A percentile compares a stretch with the other conserved stretches of the same genome.
Conservation (phyloP, 345 rosid genomes). For the Pseudoturritis turrita region DNA sequence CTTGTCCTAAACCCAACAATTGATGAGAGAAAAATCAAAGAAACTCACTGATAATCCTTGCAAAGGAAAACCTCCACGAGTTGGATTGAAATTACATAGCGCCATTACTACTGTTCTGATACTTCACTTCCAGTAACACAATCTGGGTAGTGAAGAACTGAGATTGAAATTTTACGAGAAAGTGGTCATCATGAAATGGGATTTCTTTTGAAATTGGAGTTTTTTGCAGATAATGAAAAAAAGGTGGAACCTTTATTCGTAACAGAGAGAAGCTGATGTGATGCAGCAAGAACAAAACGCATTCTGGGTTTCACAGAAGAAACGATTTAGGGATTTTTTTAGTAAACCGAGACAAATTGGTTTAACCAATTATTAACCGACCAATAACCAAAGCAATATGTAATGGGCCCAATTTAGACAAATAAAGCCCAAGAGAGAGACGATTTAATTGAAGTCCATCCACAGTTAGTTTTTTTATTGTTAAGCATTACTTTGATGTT, state of each 20-base stretch:
- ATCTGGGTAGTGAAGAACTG: background rate
- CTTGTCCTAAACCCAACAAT: background rate
- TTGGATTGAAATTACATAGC: constrained; percentile 15
- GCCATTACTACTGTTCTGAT: constrained; percentile 11
- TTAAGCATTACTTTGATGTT: no score
- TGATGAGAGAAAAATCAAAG: background rate
- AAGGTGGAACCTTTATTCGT: background rate
- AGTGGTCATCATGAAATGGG: background rate
- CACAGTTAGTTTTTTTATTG: no score
- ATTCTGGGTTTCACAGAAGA: background rate
- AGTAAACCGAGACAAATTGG: background rate
- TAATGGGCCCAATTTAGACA: no score
- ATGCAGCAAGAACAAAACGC: background rate
- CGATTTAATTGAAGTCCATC: no score
- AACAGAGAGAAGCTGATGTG: background rate
- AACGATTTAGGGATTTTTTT: background rate
- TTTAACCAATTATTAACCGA: background rate
- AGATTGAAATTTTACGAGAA: no score
- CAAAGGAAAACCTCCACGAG: background rate
- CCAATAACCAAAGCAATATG: background rate
- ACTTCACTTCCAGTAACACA: background rate
- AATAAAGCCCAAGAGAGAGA: no score
- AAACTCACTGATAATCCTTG: constrained; percentile 18
- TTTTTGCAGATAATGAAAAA: background rate
- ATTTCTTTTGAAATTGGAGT: background rate